Base-by-base conservation (phyloP, 129 eudicot genomes). In the Heracleum sosnowskyi region DNA sequence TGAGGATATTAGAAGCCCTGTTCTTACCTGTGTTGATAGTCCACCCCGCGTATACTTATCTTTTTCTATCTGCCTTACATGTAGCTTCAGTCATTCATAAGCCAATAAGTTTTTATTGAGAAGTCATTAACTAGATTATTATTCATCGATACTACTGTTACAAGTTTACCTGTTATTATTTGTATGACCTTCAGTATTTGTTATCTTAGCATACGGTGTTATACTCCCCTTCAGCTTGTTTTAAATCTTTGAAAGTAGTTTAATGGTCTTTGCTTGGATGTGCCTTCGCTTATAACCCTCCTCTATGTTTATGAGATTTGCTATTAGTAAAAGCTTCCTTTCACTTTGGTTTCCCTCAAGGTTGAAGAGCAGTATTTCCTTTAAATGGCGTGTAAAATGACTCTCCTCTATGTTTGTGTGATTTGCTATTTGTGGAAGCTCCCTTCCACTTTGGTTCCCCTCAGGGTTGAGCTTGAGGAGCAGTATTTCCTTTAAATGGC, bases 1-100 rank as follows among this genome's bases (percentile, higher is more conserved):
- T 53, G 81, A 80, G 73, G 85, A 81, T 76, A 80, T 78, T 88
- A 83, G 89, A 85, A 80, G 69, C 82, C 77, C 24, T 41, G 73
- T 49, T 68, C 60, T 82, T 80, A 81, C 82, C 82, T 81, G 76
- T 88, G 85, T 88, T 83, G 89, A 88, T 88, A 85, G 73, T 53
- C 76, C 82, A 82, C 82, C 85, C 84, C 73, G 2, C 79, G 20
- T 77, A 24, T 76, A 68, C 81, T 70, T 36, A 42, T 35, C 57
- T 40, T 80, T 80, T 79, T 51, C 51, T n/a, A 41, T 76, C 80
- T 85, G 81, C 73, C 79, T 75, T 87, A 72, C 81, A 81, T 77
- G 78, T 72, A 83, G 87, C 73, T 73, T 79, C 57, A 78, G 69
- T 73, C 74, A 34, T 74, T 78, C 26, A 71, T 69, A 77, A 70